Percentiles rank a stretch among this genome's conserved stretches.
These are phyloP conservation scores for Podaxis sp. DNA, from an alignment of 768 basidiomycete genomes.

Conservation along the genomic window DNA sequence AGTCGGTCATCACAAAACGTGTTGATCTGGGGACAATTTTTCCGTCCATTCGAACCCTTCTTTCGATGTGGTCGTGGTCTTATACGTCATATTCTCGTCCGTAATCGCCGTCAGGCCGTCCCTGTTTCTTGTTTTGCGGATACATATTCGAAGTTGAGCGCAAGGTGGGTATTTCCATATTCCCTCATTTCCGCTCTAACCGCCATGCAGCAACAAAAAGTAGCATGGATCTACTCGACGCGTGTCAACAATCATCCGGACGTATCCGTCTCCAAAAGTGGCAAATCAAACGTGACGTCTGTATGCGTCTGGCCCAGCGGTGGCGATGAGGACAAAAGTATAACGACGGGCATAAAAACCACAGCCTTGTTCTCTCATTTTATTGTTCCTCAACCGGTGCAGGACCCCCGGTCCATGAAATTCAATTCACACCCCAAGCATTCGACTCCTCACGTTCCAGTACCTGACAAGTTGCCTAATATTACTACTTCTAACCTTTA, in stretches of 20 bases:
- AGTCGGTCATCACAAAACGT: background rate
- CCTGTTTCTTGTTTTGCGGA: background rate
- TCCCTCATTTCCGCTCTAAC: background rate
- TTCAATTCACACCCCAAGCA: background rate
- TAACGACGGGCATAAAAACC: background rate
- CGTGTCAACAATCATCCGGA: background rate
- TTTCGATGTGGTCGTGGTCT: background rate
- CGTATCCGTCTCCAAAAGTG: conserved; percentile 6
- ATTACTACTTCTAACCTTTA: conserved; percentile 30
- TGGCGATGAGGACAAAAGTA: background rate
- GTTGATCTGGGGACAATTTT: background rate
- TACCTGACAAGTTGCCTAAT: conserved; percentile 19
- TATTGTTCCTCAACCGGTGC: background rate
- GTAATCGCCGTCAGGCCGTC: background rate
- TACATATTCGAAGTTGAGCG: background rate
- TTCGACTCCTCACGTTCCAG: background rate
- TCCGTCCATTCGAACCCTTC: background rate
- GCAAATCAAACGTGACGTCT: conserved; percentile 9
- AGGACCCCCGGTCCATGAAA: conserved; percentile 2
- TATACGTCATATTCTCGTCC: conserved; percentile 7
- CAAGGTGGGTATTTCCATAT: background rate
- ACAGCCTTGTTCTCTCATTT: conserved; percentile 11
- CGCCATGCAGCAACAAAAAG: conserved; percentile 6
- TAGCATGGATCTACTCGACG: conserved; percentile 4
- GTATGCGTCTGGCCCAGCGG: background rate